Percentiles rank a stretch among this genome's conserved stretches.
Evolutionary conservation across 2,329 filamentous ascomycete genomes (phyloP).

Genomic region (Talaromyces marneffei): DNA sequence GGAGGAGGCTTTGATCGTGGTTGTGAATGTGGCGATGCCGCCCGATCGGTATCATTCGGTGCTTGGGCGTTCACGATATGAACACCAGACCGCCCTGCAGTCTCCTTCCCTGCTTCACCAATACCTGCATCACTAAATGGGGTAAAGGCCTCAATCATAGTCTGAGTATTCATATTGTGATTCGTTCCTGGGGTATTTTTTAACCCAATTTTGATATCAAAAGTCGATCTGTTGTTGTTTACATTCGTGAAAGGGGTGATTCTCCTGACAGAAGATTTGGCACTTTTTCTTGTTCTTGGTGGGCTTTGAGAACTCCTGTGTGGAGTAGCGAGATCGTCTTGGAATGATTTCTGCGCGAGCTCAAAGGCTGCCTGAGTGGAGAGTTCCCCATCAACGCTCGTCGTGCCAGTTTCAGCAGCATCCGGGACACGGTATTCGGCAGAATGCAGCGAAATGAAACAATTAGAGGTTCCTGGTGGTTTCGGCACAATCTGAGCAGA

Average conservation of each 20-base stretch:
- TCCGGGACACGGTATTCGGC: conserved; percentile 24
- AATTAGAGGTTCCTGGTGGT: conserved; percentile 25
- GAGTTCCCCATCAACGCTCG: conserved; percentile 29
- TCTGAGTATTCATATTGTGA: conserved; percentile 36
- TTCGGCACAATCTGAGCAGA: conserved; percentile 34
- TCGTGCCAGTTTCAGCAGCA: conserved; percentile 17
- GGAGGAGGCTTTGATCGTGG: neutral
- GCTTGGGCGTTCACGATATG: conserved; percentile 15
- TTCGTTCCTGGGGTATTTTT: neutral
- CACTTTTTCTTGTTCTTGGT: conserved; percentile 5
- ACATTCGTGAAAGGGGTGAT: conserved; percentile 29
- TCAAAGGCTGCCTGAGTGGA: conserved; percentile 38
- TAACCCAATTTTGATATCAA: conserved; percentile 6
- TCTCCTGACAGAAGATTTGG: conserved; percentile 15
- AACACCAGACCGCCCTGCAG: conserved; percentile 1
- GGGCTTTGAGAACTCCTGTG: conserved; percentile 10
- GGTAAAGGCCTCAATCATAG: conserved; percentile 36
- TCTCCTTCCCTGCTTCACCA: conserved; percentile 20
- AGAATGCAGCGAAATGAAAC: conserved; percentile 34
- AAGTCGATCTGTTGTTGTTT: conserved; percentile 9
- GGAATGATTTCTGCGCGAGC: conserved; percentile 36
- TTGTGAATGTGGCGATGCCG: conserved; percentile 9
- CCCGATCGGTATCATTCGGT: conserved; percentile 21
- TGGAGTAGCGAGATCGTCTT: conserved; percentile 33
- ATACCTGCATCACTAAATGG: conserved; percentile 35